phyloP scores from a whole-genome alignment of 345 rosid species.

The Hibiscus mutabilis region DNA sequence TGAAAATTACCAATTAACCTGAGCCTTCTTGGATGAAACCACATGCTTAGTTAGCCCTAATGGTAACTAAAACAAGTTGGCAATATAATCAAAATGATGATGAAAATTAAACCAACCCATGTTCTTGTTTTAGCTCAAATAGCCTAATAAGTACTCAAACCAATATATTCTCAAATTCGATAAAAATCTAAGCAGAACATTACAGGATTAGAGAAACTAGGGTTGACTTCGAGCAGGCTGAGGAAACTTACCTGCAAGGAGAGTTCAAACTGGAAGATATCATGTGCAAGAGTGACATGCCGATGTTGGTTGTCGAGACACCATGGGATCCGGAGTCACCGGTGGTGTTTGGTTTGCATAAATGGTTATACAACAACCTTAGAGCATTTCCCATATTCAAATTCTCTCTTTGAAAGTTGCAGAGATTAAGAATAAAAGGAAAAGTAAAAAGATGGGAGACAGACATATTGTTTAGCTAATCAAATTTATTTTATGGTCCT shows the following conservation, averaged over 20 bases:
- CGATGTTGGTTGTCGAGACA: conserved; percentile 23
- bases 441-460: not conserved
- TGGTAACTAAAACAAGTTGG: conserved; percentile 53
- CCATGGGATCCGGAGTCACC: conserved; percentile 50
- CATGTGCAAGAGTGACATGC: conserved; percentile 44
- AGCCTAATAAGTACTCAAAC: too few relatives aligned
- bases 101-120: not conserved
- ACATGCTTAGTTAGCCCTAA: conserved; percentile 56
- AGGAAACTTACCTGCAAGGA: conserved; percentile 50
- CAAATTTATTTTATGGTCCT: too few relatives aligned
- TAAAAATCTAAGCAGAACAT: too few relatives aligned
- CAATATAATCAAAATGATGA: too few relatives aligned
- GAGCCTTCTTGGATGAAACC: conserved; percentile 79
- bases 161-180: too few relatives aligned
- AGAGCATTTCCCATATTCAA: conserved; percentile 49
- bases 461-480: too few relatives aligned
- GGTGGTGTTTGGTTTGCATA: conserved; percentile 33
- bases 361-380: conserved; percentile 35
- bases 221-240: too few relatives aligned
- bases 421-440: not conserved
- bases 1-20: conserved; percentile 67
- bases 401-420: not conserved
- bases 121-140: not conserved
- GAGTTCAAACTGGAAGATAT: conserved; percentile 60
- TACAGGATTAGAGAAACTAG: too few relatives aligned